Evolutionary conservation across 2,329 filamentous ascomycete genomes (phyloP).

Genomic region (Sclerotinia glacialis): DNA sequence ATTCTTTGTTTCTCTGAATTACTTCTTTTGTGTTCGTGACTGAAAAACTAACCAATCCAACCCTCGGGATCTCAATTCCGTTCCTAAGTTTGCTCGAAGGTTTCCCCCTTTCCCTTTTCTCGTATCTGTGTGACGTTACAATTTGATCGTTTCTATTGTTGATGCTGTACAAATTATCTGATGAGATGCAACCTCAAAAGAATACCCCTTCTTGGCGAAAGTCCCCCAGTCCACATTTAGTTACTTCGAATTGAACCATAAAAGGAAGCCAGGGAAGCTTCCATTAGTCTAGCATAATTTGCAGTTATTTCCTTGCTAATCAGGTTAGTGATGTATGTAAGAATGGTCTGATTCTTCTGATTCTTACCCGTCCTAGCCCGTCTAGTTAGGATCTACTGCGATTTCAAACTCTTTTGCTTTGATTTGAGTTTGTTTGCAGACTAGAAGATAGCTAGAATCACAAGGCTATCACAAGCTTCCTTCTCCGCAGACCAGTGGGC

Average conservation of each 20-base stretch:
- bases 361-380: neutral
- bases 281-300: neutral
- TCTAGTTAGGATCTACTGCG: neutral
- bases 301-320: neutral
- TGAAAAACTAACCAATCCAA: neutral
- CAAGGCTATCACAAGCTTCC: too few species aligned
- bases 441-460: too few species aligned
- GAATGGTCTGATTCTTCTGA: slow-evolving; percentile 7
- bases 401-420: neutral
- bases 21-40: neutral
- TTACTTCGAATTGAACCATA: neutral
- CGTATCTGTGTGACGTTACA: neutral
- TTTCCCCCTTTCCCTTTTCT: neutral
- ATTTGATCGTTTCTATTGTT: neutral
- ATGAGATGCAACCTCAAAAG: neutral
- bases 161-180: neutral
- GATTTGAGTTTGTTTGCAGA: too few species aligned
- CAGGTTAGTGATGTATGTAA: neutral
- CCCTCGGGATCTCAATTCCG: neutral
- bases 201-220: slow-evolving; percentile 11
- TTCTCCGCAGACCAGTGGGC: too few species aligned
- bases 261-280: neutral
- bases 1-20: slow-evolving; percentile 7
- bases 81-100: neutral
- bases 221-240: neutral